phyloP scores from a whole-genome alignment of 1,284 basidiomycete species.

The Cutaneotrichosporon dermatis region DNA sequence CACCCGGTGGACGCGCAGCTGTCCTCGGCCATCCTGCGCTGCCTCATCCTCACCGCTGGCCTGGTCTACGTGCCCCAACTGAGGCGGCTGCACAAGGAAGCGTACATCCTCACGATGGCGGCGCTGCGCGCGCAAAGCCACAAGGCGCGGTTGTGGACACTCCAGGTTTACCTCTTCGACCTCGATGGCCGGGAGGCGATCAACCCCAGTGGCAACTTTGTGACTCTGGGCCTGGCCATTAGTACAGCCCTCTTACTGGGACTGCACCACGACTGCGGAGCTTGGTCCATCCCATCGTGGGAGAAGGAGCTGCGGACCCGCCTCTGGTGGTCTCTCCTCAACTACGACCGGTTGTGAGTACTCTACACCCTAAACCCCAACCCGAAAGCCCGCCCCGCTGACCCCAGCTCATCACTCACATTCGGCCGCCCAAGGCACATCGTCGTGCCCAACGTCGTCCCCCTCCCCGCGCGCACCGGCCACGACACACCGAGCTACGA shows the following conservation, averaged over 20 bases:
- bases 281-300: neutral
- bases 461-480: neutral
- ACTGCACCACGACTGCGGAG: constrained; percentile 1
- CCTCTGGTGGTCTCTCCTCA: constrained; percentile 1
- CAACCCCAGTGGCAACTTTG: neutral
- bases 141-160: neutral
- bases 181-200: constrained; percentile 1
- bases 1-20: neutral
- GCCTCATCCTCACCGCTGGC: neutral
- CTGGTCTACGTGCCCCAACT: constrained; percentile 2
- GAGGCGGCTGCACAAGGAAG: neutral
- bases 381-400: neutral
- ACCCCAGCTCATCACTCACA: neutral
- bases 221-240: neutral
- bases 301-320: neutral
- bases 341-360: constrained; percentile 2
- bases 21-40: neutral
- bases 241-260: neutral
- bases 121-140: neutral
- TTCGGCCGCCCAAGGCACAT: neutral
- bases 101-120: neutral
- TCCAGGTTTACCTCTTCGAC: constrained; percentile 1
- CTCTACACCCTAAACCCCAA: no score
- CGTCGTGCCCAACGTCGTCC: neutral
- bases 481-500: constrained; percentile 1